These are phyloP conservation scores for Grosmannia serpens DNA, from an alignment of 2,329 filamentous ascomycete species.

Conservation along the genomic window DNA sequence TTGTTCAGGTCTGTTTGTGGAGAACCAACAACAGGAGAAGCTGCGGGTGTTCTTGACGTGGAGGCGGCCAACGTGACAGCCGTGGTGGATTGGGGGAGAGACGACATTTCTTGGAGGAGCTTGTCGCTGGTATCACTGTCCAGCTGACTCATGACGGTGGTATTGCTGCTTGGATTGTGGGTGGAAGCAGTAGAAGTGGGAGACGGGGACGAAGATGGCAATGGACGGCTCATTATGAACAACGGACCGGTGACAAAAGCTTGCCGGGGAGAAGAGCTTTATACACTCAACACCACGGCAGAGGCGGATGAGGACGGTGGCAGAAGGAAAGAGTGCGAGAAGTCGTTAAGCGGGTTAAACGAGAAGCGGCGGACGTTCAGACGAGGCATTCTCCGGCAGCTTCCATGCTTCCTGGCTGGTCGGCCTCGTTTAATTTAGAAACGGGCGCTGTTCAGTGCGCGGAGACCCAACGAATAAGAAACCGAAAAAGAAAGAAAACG, in stretches of 20 bases:
- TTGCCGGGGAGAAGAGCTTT: not conserved
- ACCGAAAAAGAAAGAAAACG: no score
- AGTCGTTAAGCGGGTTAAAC: no score
- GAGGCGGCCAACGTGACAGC: not conserved
- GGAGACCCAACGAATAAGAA: no score
- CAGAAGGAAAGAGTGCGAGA: not conserved
- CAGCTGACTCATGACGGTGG: slow-evolving; percentile 8
- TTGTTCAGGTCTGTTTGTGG: not conserved
- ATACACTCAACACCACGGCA: not conserved
- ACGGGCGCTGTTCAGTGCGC: no score
- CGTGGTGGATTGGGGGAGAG: slow-evolving; percentile 7
- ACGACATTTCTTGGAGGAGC: slow-evolving; percentile 9
- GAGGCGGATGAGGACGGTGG: not conserved
- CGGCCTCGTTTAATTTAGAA: not conserved
- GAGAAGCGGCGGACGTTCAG: no score
- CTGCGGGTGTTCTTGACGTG: not conserved
- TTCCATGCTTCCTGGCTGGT: not conserved
- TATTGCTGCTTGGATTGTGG: not conserved
- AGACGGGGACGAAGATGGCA: not conserved
- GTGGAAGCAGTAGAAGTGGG: not conserved
- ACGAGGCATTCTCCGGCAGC: not conserved
- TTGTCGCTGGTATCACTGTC: slow-evolving; percentile 5
- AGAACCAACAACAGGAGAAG: not conserved
- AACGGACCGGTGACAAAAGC: not conserved
- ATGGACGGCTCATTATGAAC: not conserved